Conservation (phyloP, 108 stramenopile species). For the Cylindrotheca closterium region DNA sequence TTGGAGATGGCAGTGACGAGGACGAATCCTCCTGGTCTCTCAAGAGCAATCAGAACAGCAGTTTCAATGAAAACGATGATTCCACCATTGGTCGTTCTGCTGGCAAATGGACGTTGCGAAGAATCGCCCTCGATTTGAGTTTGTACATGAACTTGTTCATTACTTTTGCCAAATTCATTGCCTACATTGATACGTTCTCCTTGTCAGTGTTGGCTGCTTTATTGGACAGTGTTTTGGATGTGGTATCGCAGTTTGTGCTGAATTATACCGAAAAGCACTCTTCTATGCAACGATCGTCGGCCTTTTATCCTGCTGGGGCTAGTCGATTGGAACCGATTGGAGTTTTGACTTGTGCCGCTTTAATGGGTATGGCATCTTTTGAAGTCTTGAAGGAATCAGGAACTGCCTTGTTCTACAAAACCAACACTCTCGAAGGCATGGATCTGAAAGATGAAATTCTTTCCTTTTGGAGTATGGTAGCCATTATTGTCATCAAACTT, state of each 20-base stretch:
- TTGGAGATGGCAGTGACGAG: background rate
- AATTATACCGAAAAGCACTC: constrained; percentile 80
- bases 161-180: constrained; percentile 72
- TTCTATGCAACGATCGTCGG: constrained; percentile 64
- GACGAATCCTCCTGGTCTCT: background rate
- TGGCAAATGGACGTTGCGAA: constrained; percentile 40
- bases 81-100: background rate
- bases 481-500: constrained; percentile 83
- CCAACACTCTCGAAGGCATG: constrained; percentile 33
- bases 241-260: constrained; percentile 82
- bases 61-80: background rate
- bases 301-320: constrained; percentile 91
- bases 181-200: constrained; percentile 71
- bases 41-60: background rate
- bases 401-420: constrained; percentile 32
- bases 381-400: constrained; percentile 85
- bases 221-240: constrained; percentile 88
- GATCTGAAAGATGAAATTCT: constrained; percentile 39
- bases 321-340: constrained; percentile 90
- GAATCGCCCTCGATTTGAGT: constrained; percentile 71
- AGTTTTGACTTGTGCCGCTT: constrained; percentile 88
- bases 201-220: constrained; percentile 89
- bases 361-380: constrained; percentile 93
- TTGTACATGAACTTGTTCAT: constrained; percentile 84
- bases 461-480: constrained; percentile 63